These are phyloP conservation scores for Xylaria digitata DNA, from an alignment of 2,329 filamentous ascomycete genomes.

Conservation along the genomic window DNA sequence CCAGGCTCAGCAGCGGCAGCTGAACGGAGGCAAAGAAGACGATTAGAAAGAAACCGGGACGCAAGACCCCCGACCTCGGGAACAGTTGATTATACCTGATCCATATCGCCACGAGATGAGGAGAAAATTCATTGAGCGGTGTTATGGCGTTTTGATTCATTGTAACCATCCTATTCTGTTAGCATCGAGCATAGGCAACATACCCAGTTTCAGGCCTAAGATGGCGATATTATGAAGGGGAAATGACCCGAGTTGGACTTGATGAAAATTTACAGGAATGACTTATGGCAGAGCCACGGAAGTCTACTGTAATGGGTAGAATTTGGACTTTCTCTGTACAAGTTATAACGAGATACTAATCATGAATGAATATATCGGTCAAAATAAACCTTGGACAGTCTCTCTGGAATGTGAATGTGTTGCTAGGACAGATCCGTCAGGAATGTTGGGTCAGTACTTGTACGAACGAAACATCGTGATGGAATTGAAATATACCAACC, in stretches of 20 bases:
- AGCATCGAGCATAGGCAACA: slow-evolving; percentile 31
- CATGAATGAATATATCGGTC: slow-evolving; percentile 28
- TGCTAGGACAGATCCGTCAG: no score
- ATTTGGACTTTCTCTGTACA: slow-evolving; percentile 31
- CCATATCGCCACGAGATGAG: slow-evolving; percentile 14
- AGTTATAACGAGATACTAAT: slow-evolving; percentile 32
- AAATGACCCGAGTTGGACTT: slow-evolving; percentile 20
- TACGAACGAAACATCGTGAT: no score
- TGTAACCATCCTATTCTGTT: slow-evolving; percentile 13
- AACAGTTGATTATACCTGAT: slow-evolving; percentile 37
- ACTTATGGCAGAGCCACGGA: slow-evolving; percentile 14
- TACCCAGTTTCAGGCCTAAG: slow-evolving; percentile 28
- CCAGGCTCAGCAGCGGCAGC: slow-evolving; percentile 57
- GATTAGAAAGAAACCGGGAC: slow-evolving; percentile 61
- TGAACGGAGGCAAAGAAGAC: slow-evolving; percentile 66
- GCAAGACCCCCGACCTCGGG: slow-evolving; percentile 50
- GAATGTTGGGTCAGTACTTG: no score
- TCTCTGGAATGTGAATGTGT: slow-evolving; percentile 4
- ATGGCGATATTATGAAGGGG: slow-evolving; percentile 23
- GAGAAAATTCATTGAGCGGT: slow-evolving; percentile 29
- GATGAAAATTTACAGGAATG: slow-evolving; percentile 22
- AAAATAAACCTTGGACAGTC: neutral
- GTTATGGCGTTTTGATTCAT: slow-evolving; percentile 34
- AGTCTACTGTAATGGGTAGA: slow-evolving; percentile 25
- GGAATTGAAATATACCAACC: no score